phyloP scores from a whole-genome alignment of 2,329 filamentous ascomycete species.

The Trichophyton mentagrophytes region DNA sequence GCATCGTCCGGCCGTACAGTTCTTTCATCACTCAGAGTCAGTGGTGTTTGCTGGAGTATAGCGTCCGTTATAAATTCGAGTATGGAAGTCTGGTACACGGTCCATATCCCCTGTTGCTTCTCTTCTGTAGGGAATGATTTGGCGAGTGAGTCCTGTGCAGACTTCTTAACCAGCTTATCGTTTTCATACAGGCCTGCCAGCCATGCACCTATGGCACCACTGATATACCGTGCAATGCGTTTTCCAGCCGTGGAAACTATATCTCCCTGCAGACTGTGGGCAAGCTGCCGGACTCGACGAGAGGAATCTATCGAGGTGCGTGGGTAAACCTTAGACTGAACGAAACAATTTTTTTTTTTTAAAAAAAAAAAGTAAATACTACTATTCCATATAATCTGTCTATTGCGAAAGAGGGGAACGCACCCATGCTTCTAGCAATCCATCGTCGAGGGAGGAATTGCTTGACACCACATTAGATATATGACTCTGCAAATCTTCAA shows the following conservation, averaged over 20 bases:
- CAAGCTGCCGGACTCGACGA: constrained; percentile 73
- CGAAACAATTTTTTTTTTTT: too few species aligned
- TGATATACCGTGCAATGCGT: constrained; percentile 67
- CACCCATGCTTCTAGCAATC: constrained; percentile 81
- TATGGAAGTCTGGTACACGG: constrained; percentile 66
- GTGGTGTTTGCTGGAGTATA: constrained; percentile 60
- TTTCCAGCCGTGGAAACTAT: constrained; percentile 53
- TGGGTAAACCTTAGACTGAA: constrained; percentile 70
- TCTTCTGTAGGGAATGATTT: constrained; percentile 67
- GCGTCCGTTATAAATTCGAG: constrained; percentile 71
- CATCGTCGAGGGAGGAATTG: constrained; percentile 60
- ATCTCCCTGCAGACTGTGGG: constrained; percentile 60
- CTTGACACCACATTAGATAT: constrained; percentile 40
- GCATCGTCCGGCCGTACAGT: constrained; percentile 74
- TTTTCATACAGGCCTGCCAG: constrained; percentile 77
- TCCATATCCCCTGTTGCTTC: constrained; percentile 66
- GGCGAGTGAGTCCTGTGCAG: constrained; percentile 64
- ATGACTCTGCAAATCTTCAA: constrained; percentile 68
- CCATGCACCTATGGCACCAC: constrained; percentile 76
- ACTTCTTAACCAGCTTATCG: constrained; percentile 60
- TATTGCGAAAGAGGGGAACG: constrained; percentile 24
- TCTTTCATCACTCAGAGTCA: constrained; percentile 79
- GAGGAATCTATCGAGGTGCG: constrained; percentile 81
- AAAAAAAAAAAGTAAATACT: constrained; percentile 23
- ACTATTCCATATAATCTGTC: constrained; percentile 20